Percentiles rank a stretch among this genome's conserved stretches.
Conservation (phyloP, 2,329 filamentous ascomycete genomes). For the Penicillium sp. region DNA sequence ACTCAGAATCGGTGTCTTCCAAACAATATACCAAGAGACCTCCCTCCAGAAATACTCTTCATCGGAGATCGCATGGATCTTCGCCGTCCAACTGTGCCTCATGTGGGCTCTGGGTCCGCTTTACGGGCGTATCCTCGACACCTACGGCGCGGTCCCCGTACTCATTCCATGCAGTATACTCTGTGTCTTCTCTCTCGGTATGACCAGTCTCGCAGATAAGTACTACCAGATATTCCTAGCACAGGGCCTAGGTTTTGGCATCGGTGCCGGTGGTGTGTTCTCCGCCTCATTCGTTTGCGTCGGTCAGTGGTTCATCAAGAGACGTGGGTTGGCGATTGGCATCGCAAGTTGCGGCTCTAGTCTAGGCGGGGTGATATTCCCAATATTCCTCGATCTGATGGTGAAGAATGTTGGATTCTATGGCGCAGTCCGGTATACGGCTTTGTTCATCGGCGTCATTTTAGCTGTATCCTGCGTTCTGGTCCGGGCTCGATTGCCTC, state of each 20-base stretch:
- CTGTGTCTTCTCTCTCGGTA: slow-evolving; percentile 18
- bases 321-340: slow-evolving; percentile 18
- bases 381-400: slow-evolving; percentile 25
- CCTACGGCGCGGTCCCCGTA: slow-evolving; percentile 15
- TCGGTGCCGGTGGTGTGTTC: slow-evolving; percentile 22
- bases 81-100: slow-evolving; percentile 51
- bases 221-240: slow-evolving; percentile 24
- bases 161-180: slow-evolving; percentile 18
- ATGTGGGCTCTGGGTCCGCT: slow-evolving; percentile 35
- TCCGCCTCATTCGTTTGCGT: slow-evolving; percentile 18
- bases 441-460: slow-evolving; percentile 25
- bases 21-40: slow-evolving; percentile 50
- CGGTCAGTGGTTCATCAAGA: slow-evolving; percentile 23
- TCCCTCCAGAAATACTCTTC: slow-evolving; percentile 45
- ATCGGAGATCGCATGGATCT: slow-evolving; percentile 51
- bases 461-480: slow-evolving; percentile 22
- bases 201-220: slow-evolving; percentile 16
- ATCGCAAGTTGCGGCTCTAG: slow-evolving; percentile 17
- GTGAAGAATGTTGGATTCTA: slow-evolving; percentile 23
- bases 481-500: slow-evolving; percentile 30
- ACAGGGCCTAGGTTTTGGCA: slow-evolving; percentile 20
- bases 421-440: slow-evolving; percentile 27
- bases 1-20: slow-evolving; percentile 47
- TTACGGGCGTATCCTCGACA: slow-evolving; percentile 17
- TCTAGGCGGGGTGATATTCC: slow-evolving; percentile 29